A percentile compares a stretch with the other conserved stretches of the same genome.
Evolutionary conservation across 805 yeast species (phyloP).

Genomic region (Myxozyma neotropica): DNA sequence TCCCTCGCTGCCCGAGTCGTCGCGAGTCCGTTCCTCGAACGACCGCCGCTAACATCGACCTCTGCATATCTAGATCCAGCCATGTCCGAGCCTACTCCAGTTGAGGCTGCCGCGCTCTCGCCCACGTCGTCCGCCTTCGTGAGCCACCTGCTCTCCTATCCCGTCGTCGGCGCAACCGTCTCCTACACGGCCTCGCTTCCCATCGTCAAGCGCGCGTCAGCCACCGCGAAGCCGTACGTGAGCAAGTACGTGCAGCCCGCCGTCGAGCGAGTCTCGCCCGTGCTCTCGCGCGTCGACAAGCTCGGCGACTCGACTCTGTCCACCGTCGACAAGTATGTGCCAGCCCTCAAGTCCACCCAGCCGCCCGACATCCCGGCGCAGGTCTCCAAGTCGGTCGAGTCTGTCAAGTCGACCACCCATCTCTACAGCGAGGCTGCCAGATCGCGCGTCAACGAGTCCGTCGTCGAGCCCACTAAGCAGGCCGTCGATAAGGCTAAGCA

Average conservation of each 20-base stretch:
- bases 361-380: slow-evolving; percentile 56
- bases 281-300: slow-evolving; percentile 54
- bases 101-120: not conserved
- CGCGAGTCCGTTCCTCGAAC: no score
- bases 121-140: slow-evolving; percentile 25
- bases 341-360: slow-evolving; percentile 58
- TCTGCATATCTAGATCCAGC: not conserved
- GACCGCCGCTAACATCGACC: no score
- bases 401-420: slow-evolving; percentile 43
- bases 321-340: slow-evolving; percentile 60
- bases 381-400: slow-evolving; percentile 46
- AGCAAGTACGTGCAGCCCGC: slow-evolving; percentile 40
- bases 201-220: slow-evolving; percentile 28
- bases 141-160: slow-evolving; percentile 29
- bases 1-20: not conserved
- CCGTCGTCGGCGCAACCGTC: slow-evolving; percentile 29
- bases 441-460: slow-evolving; percentile 49
- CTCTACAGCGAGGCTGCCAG: slow-evolving; percentile 41
- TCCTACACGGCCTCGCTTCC: slow-evolving; percentile 28
- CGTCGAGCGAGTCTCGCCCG: slow-evolving; percentile 48
- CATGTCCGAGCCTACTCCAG: slow-evolving; percentile 11
- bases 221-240: slow-evolving; percentile 30
- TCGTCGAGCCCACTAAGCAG: slow-evolving; percentile 49
- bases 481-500: slow-evolving; percentile 51
- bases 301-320: slow-evolving; percentile 58